phyloP scores from a whole-genome alignment of 176 grass and related monocot species.

The Lolium perenne region DNA sequence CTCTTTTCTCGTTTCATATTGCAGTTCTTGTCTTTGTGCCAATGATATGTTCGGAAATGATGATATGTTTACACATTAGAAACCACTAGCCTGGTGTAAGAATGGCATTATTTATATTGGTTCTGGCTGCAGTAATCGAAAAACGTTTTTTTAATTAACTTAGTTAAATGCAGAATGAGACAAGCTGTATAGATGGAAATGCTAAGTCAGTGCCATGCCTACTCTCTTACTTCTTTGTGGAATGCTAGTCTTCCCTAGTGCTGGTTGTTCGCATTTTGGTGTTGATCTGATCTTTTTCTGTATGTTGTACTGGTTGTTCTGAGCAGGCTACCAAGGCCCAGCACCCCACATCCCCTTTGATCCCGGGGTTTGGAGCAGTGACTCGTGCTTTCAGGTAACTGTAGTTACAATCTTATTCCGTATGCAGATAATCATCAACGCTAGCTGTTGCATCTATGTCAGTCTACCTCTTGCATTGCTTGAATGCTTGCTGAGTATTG shows the following conservation, averaged over 20 bases:
- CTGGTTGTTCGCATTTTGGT: not conserved
- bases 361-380: conserved; percentile 50
- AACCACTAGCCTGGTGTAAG: too few species aligned
- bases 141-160: not conserved
- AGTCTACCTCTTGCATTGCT: not conserved
- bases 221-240: not conserved
- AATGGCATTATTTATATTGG: not conserved
- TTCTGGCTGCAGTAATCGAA: not conserved
- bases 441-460: not conserved
- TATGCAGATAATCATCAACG: not conserved
- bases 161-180: not conserved
- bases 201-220: not conserved
- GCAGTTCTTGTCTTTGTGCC: not conserved
- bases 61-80: not conserved
- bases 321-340: conserved; percentile 46
- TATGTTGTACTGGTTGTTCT: conserved; percentile 1
- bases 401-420: not conserved
- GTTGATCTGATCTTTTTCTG: conserved; percentile 11
- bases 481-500: not conserved
- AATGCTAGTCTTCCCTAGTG: conserved; percentile 1
- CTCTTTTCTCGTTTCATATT: not conserved
- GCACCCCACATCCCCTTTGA: conserved; percentile 41
- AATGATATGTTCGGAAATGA: not conserved
- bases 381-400: conserved; percentile 83
- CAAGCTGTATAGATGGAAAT: not conserved